Base-by-base conservation (phyloP, 441 rosid species). In the Eutrema salsugineum region DNA sequence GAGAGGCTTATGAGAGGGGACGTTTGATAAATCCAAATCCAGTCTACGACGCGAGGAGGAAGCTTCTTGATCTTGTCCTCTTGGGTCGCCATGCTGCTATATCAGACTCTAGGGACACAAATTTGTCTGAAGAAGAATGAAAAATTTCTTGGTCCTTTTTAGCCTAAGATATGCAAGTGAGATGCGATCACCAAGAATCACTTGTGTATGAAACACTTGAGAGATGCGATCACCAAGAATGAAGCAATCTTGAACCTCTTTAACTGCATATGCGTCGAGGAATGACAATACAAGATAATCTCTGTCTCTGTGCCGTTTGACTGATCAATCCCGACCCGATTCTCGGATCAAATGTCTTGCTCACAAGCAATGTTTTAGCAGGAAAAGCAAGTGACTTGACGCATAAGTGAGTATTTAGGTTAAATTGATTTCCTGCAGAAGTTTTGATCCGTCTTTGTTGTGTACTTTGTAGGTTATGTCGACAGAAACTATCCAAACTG, bases 1-100 rank as follows among this genome's bases (percentile, higher is more conserved):
- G 99, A 79, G 97, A 94, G 78, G 94, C 90, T 3, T 91, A 90
- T 66, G 89, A 84, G 73, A 88, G 90, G 71, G 97, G 86, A 27
- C 71, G 83, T 51, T 77, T 92, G 72, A 73, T 86, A 5, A 79
- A 80, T 42, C 86, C 91, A 7, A 90, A 90, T 71, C 89, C 91
- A 2, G 94, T 94, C 1, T 87, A 90, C 32, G 73, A 76, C 15
- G 87, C 68, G 0, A 83, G 97, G 80, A 88, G 89, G 76, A 90
- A 86, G 83, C 92, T 94, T 68, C 83, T 92, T 55, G 84, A 94
- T 79, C 92, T 94, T 63, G 90, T 94, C 48, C 39, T 92, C 22
- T 72, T 91, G 71, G 97, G 97, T 43, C 89, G 89, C 22, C 85
- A 75, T 67, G 85, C 77, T 33, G 67, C 79, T 76, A 59, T 71